Base-by-base conservation (phyloP, 2,329 filamentous ascomycete genomes). In the Pseudogymnoascus sp. region DNA sequence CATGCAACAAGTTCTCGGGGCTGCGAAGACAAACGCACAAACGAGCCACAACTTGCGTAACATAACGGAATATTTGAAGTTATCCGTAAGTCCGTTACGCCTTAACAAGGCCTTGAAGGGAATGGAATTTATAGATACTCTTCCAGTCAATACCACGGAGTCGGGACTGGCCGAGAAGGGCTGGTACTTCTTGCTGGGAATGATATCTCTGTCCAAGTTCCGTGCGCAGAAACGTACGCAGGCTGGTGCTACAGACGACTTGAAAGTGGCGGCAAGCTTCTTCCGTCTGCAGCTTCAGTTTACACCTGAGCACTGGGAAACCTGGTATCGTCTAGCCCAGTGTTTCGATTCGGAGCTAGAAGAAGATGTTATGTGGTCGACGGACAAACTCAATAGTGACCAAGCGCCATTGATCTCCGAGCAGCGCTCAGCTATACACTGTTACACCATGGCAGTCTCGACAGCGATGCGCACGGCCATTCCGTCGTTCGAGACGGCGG, bases 161-260 rank as follows among this genome's bases (percentile, higher is more conserved):
- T 87, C 86, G 60, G 82, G 83, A 0, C 76, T 95, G 35, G 92
- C 92, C 0, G 84, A 85, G 25, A 88, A 90, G 67, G 90, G 92
- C 52, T 97, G 93, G 93, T 96, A 91, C 73, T 96, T 94, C 73
- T 77, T 97, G 31, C 83, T 96, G 65, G 93, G 93, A 18, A 89
- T 94, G 80, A 89, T 96, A 62, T 87, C 90, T 2, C 80, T 97
- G 62, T 90, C 88, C 45, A 96, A 92, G 69, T 97, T 96, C 72
- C 69, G 71, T 15, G 68, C 70, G 13, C 69, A 71, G 60, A 76
- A 75, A 63, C 68, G 72, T 15, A 64, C 72, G 37, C 69, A 69
- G 5, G 69, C 72, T 8, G 72, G 71, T 10, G 67, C 73, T 10
- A 72, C 70, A 9, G 74, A 76, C 58, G 75, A 77, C 62, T 65